phyloP scores from a whole-genome alignment of 2,329 filamentous ascomycete species.

The Diaporthe sp. region DNA sequence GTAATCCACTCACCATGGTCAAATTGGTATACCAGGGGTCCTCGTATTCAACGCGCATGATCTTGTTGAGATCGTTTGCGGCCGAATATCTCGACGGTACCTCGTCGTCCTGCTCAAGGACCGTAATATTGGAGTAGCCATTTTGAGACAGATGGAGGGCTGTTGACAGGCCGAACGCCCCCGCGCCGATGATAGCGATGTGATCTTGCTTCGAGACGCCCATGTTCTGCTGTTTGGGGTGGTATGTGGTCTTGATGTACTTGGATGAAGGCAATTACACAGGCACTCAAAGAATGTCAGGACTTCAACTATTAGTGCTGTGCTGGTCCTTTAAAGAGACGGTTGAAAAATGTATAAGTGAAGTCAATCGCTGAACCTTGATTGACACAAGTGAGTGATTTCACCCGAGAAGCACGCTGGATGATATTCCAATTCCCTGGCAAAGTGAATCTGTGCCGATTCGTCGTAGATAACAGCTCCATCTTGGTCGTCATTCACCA shows the following conservation, averaged over 20 bases:
- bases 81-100: conserved; percentile 62
- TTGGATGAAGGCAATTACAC: neutral
- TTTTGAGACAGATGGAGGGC: conserved; percentile 55
- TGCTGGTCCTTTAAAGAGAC: neutral
- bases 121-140: conserved; percentile 57
- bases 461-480: conserved; percentile 2
- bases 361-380: neutral
- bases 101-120: conserved; percentile 53
- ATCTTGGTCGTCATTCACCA: neutral
- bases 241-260: neutral
- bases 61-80: conserved; percentile 71
- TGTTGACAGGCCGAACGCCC: conserved; percentile 62
- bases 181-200: conserved; percentile 55
- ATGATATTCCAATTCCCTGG: neutral
- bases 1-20: conserved; percentile 35
- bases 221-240: neutral
- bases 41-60: conserved; percentile 68
- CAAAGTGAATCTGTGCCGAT: neutral
- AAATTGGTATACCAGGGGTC: conserved; percentile 66
- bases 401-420: neutral
- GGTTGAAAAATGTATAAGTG: neutral
- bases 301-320: neutral
- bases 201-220: neutral
- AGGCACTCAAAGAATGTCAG: neutral
- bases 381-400: neutral